These are phyloP conservation scores for Larix sibirica DNA, from an alignment of 83 land plant species.

Conservation along the genomic window DNA sequence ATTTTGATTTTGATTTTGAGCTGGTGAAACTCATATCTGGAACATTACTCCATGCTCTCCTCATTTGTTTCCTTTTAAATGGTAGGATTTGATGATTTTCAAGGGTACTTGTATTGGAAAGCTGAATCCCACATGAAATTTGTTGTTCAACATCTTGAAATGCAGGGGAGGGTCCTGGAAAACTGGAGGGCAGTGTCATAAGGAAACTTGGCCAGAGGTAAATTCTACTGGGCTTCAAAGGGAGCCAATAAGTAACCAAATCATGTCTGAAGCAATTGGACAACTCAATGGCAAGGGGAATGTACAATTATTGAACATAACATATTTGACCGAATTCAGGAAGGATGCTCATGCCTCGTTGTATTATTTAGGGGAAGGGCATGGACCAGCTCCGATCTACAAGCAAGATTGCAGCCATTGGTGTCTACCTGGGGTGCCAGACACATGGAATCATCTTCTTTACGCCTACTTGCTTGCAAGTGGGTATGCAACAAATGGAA, in stretches of 20 bases:
- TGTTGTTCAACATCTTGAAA: no score
- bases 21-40: not conserved
- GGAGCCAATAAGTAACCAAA: constrained; percentile 30
- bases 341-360: constrained; percentile 65
- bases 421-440: constrained; percentile 85
- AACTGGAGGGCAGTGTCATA: constrained; percentile 45
- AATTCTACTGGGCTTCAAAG: constrained; percentile 18
- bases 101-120: no score
- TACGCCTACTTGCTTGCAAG: constrained; percentile 19
- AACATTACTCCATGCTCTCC: no score
- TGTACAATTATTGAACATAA: constrained; percentile 52
- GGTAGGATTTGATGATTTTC: no score
- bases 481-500: no score
- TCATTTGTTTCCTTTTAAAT: no score
- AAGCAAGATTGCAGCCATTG: constrained; percentile 75
- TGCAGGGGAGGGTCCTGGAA: constrained; percentile 46
- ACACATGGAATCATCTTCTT: constrained; percentile 76
- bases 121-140: no score
- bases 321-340: constrained; percentile 64
- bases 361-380: constrained; percentile 5
- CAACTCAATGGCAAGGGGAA: constrained; percentile 27
- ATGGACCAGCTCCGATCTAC: not conserved
- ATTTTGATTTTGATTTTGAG: not conserved
- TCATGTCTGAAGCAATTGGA: constrained; percentile 30
- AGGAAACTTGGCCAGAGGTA: constrained; percentile 28